Base-by-base conservation (phyloP, 306 rosid genomes). In the Acacia crassicarpa region DNA sequence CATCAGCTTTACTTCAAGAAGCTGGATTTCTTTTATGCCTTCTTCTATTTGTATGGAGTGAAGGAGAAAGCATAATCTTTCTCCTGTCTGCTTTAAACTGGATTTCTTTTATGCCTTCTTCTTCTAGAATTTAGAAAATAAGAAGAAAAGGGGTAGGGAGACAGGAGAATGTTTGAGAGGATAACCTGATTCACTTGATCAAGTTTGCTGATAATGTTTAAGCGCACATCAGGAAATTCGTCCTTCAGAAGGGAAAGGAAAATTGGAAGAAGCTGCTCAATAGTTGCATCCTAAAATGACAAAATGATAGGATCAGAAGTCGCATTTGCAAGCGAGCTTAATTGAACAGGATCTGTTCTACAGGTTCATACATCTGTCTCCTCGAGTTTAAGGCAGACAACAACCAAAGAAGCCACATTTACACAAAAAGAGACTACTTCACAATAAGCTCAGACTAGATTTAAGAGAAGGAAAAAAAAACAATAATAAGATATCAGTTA, bases 171-270 rank as follows among this genome's bases (percentile, higher is more conserved):
- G 53, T 49, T 43, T 40, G 69, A 16, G 14, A 80, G 2, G 62
- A 19, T 78, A 75, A 91, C 97, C 97, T 93, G 96, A 79, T 93
- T 93, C 82, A 93, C 97, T 93, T 93, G 96, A 91, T 93, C 97
- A 71, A 93, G 97, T 84, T 93, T 93, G 94, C 97, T 93, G 76
- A 93, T 93, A 67, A 93, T 93, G 76, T 88, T 93, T 23, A 93
- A 89, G 56, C 97, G 94, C 56, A 91, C 97, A 86, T 93, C 97
- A 25, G 97, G 97, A 86, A 93, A 93, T 80, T 93, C 97, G 79
- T 93, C 97, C 92, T 91, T 93, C 82, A 91, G 86, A 78, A 93
- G 92, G 67, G 96, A 93, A 68, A 93, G 97, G 76, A 93, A 93
- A 83, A 93, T 90, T n/a, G 97, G 97, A 76, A 93, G 96, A 72